phyloP scores from a whole-genome alignment of 805 yeast genomes.

The Spathaspora arborariae region DNA sequence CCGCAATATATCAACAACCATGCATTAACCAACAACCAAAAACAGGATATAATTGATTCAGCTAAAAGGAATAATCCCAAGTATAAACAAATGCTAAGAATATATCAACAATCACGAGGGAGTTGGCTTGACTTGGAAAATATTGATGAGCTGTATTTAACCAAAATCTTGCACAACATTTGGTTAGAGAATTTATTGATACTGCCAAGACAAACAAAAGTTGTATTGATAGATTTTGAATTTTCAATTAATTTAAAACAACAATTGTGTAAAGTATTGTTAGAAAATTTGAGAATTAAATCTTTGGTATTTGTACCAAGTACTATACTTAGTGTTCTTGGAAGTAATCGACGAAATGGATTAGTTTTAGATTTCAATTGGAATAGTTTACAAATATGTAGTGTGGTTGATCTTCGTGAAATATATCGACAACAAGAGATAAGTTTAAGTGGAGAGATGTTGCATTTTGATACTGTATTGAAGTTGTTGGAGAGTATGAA shows the following conservation, averaged over 20 bases:
- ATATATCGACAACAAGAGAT: constrained; percentile 2
- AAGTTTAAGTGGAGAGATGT: constrained; percentile 10
- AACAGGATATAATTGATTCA: constrained; percentile 1
- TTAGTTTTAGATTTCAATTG: constrained; percentile 29
- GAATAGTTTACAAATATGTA: constrained; percentile 16
- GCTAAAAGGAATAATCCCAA: not conserved
- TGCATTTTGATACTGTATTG: constrained; percentile 15
- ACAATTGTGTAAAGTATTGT: constrained; percentile 16
- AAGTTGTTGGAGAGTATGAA: not conserved
- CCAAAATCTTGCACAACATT: constrained; percentile 7
- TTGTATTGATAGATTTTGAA: constrained; percentile 16
- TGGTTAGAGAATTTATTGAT: constrained; percentile 8
- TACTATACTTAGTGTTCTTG: constrained; percentile 17
- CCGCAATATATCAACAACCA: constrained; percentile 18
- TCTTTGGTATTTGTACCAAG: constrained; percentile 20
- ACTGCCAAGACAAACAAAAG: constrained; percentile 15
- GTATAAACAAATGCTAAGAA: constrained; percentile 2
- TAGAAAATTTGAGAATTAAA: constrained; percentile 19
- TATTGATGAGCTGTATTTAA: constrained; percentile 1
- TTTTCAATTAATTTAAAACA: constrained; percentile 14
- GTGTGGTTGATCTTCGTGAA: constrained; percentile 23
- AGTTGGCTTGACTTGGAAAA: constrained; percentile 6
- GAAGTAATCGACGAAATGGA: constrained; percentile 19
- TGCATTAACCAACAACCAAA: constrained; percentile 13
- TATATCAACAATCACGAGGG: not conserved